phyloP scores from a whole-genome alignment of 2,329 filamentous ascomycete species.

The Diaporthe sp. region DNA sequence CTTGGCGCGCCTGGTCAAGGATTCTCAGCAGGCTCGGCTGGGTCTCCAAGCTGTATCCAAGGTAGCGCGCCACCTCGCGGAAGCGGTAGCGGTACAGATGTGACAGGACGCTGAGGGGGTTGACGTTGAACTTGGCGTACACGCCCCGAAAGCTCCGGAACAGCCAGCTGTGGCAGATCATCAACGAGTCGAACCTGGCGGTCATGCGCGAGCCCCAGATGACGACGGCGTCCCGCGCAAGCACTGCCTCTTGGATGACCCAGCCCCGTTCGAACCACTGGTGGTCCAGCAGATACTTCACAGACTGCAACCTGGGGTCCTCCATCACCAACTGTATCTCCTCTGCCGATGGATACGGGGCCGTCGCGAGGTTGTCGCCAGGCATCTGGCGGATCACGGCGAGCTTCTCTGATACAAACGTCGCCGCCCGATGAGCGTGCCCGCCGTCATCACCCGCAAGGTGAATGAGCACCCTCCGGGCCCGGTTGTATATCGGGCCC shows the following conservation, averaged over 20 bases:
- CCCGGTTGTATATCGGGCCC: neutral
- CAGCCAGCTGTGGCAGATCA: neutral
- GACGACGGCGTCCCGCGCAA: neutral
- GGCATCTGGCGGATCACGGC: neutral
- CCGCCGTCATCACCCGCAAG: neutral
- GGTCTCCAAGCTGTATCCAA: neutral
- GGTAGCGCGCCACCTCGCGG: neutral
- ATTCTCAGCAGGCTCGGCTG: neutral
- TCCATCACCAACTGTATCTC: neutral
- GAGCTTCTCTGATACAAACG: neutral
- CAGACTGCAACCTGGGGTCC: neutral
- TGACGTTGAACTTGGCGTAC: neutral
- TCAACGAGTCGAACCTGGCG: neutral
- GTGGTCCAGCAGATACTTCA: neutral
- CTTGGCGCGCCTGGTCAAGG: neutral
- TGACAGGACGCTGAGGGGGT: neutral
- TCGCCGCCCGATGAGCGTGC: neutral
- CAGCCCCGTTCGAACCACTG: slow-evolving; percentile 18
- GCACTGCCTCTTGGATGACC: slow-evolving; percentile 28
- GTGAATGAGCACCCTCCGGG: slow-evolving; percentile 15
- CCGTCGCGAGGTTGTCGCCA: no score
- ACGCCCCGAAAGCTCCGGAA: neutral
- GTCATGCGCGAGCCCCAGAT: neutral
- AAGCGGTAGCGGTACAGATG: neutral
- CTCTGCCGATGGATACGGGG: neutral